Evolutionary conservation across 345 rosid species (phyloP), one percentile per base, ranked within the genome.

Genomic region (Brassica napus): DNA sequence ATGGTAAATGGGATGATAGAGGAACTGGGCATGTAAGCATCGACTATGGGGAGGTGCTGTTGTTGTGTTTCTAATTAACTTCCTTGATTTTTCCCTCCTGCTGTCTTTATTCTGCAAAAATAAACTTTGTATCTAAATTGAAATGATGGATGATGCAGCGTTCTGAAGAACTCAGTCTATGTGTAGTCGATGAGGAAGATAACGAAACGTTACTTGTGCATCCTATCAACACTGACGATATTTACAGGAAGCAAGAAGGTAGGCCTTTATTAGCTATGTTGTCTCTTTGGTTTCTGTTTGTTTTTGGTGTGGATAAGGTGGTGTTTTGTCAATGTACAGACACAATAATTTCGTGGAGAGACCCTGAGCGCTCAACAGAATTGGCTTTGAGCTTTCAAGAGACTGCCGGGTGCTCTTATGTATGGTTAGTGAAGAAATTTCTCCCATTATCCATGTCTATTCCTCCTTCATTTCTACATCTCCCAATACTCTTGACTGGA

Each of bases 241-340:
- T 96, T 42, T 96, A 96, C 79, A 85, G 98, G 86, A 96, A 92
- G 86, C 99, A 96, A 90, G 99, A 93, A 90, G 99, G 99, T 96
- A 85, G 60, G 37, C 70, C 39, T 35, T 55, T 24, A 8, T 47
- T 39, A 55, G 39, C 44, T 70, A 30, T 37, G 30, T 23, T 57
- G 65, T 75, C 63, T 65, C 0, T 71, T 10, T 18, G 44, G 6
- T 16, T 71, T 75, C 15, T 44, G 1, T 9, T 12, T 49, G 58
- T 47, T 49, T 49, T 49, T 49, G 55, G 57, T 44, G 57, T 69
- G 8, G 58, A 65, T 71, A 71, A 76, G 64, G 44, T 70, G 39
- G 68, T 49, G 31, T 75, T 78, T 68, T 44, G 18, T 49, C 24
- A 74, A 76, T 79, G 54, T 72, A 62, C 88, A 96, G 99, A 93